Conservation (phyloP, 2,329 filamentous ascomycete genomes). For the Plectosphaerella plurivora region DNA sequence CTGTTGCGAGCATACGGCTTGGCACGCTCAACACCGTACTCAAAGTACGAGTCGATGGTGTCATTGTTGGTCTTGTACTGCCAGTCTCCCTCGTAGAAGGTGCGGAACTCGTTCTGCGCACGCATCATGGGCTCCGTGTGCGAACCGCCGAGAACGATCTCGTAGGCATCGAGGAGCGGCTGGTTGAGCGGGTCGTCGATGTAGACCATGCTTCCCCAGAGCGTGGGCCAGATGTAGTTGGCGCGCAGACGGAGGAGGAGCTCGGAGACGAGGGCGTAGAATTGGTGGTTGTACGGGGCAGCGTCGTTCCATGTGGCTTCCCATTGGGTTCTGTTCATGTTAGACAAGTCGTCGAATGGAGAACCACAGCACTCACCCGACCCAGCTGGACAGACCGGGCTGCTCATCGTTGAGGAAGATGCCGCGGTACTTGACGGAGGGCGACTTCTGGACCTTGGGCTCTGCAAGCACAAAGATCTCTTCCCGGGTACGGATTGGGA, state of each 20-base stretch:
- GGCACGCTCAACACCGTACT: slow-evolving; percentile 60
- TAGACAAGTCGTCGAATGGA: background rate
- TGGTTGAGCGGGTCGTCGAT: slow-evolving; percentile 67
- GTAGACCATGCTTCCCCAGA: slow-evolving; percentile 69
- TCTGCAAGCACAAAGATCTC: slow-evolving; percentile 51
- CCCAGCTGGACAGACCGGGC: slow-evolving; percentile 63
- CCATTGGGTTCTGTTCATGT: slow-evolving; percentile 24
- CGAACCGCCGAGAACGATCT: slow-evolving; percentile 67
- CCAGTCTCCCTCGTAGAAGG: slow-evolving; percentile 58
- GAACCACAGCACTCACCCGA: slow-evolving; percentile 26
- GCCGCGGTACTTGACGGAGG: slow-evolving; percentile 63
- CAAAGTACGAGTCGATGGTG: slow-evolving; percentile 65
- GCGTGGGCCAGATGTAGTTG: slow-evolving; percentile 72
- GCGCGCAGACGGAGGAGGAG: slow-evolving; percentile 64
- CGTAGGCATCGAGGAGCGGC: slow-evolving; percentile 67
- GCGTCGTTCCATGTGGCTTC: slow-evolving; percentile 38
- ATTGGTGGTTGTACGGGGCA: slow-evolving; percentile 50
- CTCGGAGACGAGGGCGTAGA: slow-evolving; percentile 68
- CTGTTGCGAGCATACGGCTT: slow-evolving; percentile 60
- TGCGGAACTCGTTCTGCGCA: slow-evolving; percentile 51
- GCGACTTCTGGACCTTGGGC: slow-evolving; percentile 52
- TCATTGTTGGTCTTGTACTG: slow-evolving; percentile 66
- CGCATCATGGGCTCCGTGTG: slow-evolving; percentile 71
- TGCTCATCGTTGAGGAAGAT: slow-evolving; percentile 70
- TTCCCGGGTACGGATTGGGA: slow-evolving; percentile 44